These are phyloP conservation scores for Lipomyces orientalis DNA, from an alignment of 805 yeast genomes.

Conservation along the genomic window DNA sequence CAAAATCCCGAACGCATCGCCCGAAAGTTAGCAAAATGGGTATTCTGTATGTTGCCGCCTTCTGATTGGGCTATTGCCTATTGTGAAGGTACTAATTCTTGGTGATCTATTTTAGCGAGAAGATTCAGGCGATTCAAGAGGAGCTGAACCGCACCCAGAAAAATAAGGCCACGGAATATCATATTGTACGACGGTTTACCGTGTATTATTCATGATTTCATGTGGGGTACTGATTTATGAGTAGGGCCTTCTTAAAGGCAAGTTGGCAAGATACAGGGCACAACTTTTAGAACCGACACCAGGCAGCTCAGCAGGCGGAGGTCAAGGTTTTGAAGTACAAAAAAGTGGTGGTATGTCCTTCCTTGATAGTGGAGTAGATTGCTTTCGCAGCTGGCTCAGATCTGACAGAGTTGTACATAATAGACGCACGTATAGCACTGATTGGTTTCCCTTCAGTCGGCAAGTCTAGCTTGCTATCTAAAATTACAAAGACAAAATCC, in stretches of 20 bases:
- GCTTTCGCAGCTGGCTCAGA: not conserved
- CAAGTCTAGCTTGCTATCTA: slow-evolving; percentile 85
- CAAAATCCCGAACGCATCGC: not conserved
- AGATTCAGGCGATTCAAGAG: slow-evolving; percentile 68
- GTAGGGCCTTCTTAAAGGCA: slow-evolving; percentile 80
- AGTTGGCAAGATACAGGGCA: slow-evolving; percentile 82
- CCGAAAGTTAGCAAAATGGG: slow-evolving; percentile 14
- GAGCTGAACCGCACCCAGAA: slow-evolving; percentile 95
- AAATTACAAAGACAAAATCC: slow-evolving; percentile 90
- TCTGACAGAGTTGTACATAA: not conserved
- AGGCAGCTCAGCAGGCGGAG: slow-evolving; percentile 69
- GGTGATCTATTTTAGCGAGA: slow-evolving; percentile 23
- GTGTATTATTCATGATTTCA: not conserved
- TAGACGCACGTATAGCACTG: slow-evolving; percentile 89
- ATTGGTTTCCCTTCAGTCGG: slow-evolving; percentile 99
- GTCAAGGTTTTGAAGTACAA: slow-evolving; percentile 90
- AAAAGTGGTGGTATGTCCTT: slow-evolving; percentile 67
- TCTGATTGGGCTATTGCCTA: not conserved
- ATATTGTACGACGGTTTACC: slow-evolving; percentile 55
- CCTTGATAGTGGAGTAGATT: not conserved
- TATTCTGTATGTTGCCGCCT: slow-evolving; percentile 19
- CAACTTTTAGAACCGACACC: slow-evolving; percentile 91
- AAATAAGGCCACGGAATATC: slow-evolving; percentile 97
- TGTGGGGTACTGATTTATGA: not conserved
- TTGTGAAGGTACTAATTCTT: not conserved